These are phyloP conservation scores for Yamadazyma atlantica DNA, from an alignment of 1,139 yeast genomes.

Conservation along the genomic window DNA sequence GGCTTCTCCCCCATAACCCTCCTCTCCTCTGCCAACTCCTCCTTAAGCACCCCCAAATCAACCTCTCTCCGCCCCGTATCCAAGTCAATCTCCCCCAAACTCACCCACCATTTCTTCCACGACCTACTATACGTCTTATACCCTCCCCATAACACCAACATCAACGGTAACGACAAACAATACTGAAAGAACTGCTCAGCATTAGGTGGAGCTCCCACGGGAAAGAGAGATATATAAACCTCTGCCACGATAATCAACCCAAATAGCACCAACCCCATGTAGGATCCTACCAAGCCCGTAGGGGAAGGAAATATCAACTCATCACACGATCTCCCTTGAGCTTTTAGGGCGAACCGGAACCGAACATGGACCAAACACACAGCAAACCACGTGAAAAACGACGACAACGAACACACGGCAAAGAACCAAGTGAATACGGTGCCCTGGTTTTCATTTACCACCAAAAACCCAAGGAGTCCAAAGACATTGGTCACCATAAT, in stretches of 20 bases:
- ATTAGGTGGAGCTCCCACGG: constrained; percentile 28
- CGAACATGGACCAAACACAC: constrained; percentile 40
- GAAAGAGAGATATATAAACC: constrained; percentile 47
- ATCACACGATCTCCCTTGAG: constrained; percentile 36
- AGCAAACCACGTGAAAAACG: constrained; percentile 54
- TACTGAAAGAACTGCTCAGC: constrained; percentile 18
- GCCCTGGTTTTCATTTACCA: constrained; percentile 46
- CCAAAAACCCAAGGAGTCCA: constrained; percentile 65
- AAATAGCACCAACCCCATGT: constrained; percentile 39
- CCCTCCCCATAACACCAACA: constrained; percentile 34
- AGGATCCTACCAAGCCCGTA: constrained; percentile 49
- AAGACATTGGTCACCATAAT: constrained; percentile 48
- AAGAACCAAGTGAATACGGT: constrained; percentile 64
- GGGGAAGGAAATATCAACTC: constrained; percentile 51
- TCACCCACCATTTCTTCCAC: constrained; percentile 30
- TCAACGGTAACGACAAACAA: constrained; percentile 34
- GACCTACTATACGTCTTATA: constrained; percentile 27
- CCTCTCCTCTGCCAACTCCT: constrained; percentile 46
- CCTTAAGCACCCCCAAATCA: constrained; percentile 44
- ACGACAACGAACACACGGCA: constrained; percentile 61
- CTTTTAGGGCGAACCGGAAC: constrained; percentile 37
- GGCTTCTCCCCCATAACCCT: constrained; percentile 27
- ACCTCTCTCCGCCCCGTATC: constrained; percentile 52
- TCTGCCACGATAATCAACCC: constrained; percentile 47
- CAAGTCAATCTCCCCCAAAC: constrained; percentile 43